A percentile compares a stretch with the other conserved stretches of the same genome.
These are phyloP conservation scores for Serendipita sp. DNA, from an alignment of 768 basidiomycete genomes.

Conservation along the genomic window DNA sequence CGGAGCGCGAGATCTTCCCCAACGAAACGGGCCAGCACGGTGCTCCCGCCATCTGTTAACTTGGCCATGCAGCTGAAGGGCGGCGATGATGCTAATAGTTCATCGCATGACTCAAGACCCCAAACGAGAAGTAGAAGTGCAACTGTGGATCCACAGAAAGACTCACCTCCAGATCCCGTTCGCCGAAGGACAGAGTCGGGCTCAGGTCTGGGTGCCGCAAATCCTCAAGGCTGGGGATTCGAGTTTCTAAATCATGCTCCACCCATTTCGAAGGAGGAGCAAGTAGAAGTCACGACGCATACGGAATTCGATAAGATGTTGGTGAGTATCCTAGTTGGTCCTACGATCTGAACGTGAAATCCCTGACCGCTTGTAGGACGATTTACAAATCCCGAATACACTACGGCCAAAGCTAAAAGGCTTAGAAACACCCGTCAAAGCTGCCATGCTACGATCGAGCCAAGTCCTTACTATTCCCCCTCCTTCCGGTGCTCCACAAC, in stretches of 20 bases:
- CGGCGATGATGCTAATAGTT: neutral
- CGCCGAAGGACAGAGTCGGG: neutral
- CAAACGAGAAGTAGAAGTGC: neutral
- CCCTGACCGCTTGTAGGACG: conserved; percentile 37
- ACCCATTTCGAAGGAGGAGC: neutral
- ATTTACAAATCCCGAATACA: conserved; percentile 69
- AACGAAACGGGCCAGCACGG: neutral
- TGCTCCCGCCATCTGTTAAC: conserved; percentile 1
- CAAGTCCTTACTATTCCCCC: conserved; percentile 29
- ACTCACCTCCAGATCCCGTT: neutral
- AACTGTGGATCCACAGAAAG: neutral
- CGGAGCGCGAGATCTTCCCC: conserved; percentile 2
- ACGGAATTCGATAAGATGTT: conserved; percentile 69
- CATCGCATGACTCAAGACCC: neutral
- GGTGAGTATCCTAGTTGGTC: conserved; percentile 27
- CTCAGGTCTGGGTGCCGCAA: neutral
- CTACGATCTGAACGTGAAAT: neutral
- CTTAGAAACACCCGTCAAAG: conserved; percentile 77
- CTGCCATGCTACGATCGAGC: conserved; percentile 81
- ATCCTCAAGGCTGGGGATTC: neutral
- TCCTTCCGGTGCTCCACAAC: conserved; percentile 34
- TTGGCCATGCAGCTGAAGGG: neutral
- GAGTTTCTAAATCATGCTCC: neutral
- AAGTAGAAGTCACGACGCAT: conserved; percentile 28
- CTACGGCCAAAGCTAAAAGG: conserved; percentile 61